Conservation (phyloP, 2,329 filamentous ascomycete species). For the Sclerotinia glacialis region DNA sequence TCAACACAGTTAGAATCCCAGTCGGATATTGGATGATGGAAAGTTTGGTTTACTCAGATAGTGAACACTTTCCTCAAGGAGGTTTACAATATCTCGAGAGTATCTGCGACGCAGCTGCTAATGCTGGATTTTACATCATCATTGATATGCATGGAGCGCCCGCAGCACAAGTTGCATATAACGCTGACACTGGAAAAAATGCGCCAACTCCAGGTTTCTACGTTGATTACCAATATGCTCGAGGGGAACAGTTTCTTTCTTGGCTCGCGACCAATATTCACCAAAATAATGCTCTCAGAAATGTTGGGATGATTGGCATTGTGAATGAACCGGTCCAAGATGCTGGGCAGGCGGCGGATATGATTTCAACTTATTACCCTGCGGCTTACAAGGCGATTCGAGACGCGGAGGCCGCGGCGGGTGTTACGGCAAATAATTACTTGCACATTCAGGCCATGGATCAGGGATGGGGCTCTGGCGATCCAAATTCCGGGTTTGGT, state of each 20-base stretch:
- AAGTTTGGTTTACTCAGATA: slow-evolving; percentile 43
- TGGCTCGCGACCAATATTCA: slow-evolving; percentile 55
- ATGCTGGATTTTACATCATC: slow-evolving; percentile 49
- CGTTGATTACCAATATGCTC: slow-evolving; percentile 53
- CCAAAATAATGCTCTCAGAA: slow-evolving; percentile 46
- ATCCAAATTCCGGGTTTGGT: slow-evolving; percentile 48
- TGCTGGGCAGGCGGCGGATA: slow-evolving; percentile 36
- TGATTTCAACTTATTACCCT: slow-evolving; percentile 49
- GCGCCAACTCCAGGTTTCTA: slow-evolving; percentile 51
- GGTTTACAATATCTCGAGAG: slow-evolving; percentile 46
- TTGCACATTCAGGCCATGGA: slow-evolving; percentile 57
- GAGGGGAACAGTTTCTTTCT: slow-evolving; percentile 52
- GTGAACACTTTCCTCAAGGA: slow-evolving; percentile 49
- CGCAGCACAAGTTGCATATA: slow-evolving; percentile 44
- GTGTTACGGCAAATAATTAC: slow-evolving; percentile 44
- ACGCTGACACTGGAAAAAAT: slow-evolving; percentile 42
- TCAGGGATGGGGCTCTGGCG: slow-evolving; percentile 53
- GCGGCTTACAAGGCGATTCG: slow-evolving; percentile 51
- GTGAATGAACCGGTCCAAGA: slow-evolving; percentile 53
- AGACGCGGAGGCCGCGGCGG: slow-evolving; percentile 46
- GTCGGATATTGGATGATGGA: slow-evolving; percentile 52
- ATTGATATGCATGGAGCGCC: slow-evolving; percentile 50
- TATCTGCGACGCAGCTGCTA: slow-evolving; percentile 45
- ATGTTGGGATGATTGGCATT: slow-evolving; percentile 58
- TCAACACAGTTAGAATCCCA: slow-evolving; percentile 50